These are phyloP conservation scores for Tulasnella sp. DNA, from an alignment of 768 basidiomycete species.

Conservation along the genomic window DNA sequence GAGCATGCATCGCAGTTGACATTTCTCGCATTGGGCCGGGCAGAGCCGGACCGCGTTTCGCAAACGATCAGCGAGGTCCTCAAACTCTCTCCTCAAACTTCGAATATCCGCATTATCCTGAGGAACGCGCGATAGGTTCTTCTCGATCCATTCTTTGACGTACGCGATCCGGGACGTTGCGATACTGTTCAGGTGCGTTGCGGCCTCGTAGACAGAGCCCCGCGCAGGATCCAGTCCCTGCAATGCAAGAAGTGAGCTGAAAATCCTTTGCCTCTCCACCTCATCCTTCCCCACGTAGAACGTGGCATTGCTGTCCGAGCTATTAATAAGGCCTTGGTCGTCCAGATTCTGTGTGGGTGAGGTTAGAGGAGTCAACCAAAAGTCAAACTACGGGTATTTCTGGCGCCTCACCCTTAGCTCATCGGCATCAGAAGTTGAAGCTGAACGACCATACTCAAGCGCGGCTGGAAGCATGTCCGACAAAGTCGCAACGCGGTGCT, in stretches of 20 bases:
- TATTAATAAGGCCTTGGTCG: slow-evolving; percentile 37
- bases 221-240: slow-evolving; percentile 29
- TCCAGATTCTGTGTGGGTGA: slow-evolving; percentile 42
- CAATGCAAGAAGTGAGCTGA: background rate
- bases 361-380: background rate
- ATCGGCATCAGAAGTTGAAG: slow-evolving; percentile 41
- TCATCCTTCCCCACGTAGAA: slow-evolving; percentile 31
- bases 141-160: slow-evolving; percentile 45
- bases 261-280: slow-evolving; percentile 17
- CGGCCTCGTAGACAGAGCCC: slow-evolving; percentile 40
- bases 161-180: slow-evolving; percentile 40
- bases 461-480: slow-evolving; percentile 35
- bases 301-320: slow-evolving; percentile 32
- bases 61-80: background rate
- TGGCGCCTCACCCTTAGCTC: slow-evolving; percentile 43
- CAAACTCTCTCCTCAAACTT: background rate
- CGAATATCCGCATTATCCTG: slow-evolving; percentile 36
- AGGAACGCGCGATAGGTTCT: slow-evolving; percentile 45
- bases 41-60: slow-evolving; percentile 6
- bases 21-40: background rate
- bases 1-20: slow-evolving; percentile 12
- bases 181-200: slow-evolving; percentile 34
- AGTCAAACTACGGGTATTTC: background rate
- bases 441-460: slow-evolving; percentile 41
- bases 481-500: slow-evolving; percentile 29